These are phyloP conservation scores for Chalaropsis ovoidea DNA, from an alignment of 2,329 filamentous ascomycete genomes.

Conservation along the genomic window DNA sequence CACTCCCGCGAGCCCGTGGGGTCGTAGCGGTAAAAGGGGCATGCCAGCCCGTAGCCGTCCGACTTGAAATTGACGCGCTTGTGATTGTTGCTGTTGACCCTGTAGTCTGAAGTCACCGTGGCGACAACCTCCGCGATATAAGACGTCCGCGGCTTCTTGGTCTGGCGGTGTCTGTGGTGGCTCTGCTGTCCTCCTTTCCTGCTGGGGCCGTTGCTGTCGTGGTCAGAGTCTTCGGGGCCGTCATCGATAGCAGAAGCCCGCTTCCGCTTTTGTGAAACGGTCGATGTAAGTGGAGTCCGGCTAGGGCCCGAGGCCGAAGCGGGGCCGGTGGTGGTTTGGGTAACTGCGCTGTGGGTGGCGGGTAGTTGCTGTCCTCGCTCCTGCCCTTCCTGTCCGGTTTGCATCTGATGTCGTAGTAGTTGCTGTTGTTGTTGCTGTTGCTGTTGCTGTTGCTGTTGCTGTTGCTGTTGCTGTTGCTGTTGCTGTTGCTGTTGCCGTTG, in stretches of 20 bases:
- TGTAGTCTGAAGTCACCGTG: constrained; percentile 2
- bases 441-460: not conserved
- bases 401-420: not conserved
- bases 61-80: constrained; percentile 22
- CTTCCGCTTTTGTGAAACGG: constrained; percentile 12
- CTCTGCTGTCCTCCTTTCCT: not conserved
- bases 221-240: constrained; percentile 12
- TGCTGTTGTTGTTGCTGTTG: not conserved
- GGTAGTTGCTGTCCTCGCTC: not conserved
- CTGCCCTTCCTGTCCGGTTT: not conserved
- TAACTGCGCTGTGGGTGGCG: not conserved
- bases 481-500: not conserved
- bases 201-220: not conserved
- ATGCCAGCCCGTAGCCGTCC: constrained; percentile 26
- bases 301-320: not conserved
- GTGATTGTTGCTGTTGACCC: constrained; percentile 17
- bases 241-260: not conserved
- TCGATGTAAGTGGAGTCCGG: constrained; percentile 11
- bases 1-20: constrained; percentile 27
- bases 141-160: constrained; percentile 15
- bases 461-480: not conserved
- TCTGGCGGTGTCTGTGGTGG: not conserved
- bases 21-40: constrained; percentile 28
- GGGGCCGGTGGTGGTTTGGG: not conserved
- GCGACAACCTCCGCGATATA: not conserved